Percentiles rank a stretch among this genome's conserved stretches.
Conservation (phyloP, 2,329 filamentous ascomycete species). For the Fusarium tuaranense region DNA sequence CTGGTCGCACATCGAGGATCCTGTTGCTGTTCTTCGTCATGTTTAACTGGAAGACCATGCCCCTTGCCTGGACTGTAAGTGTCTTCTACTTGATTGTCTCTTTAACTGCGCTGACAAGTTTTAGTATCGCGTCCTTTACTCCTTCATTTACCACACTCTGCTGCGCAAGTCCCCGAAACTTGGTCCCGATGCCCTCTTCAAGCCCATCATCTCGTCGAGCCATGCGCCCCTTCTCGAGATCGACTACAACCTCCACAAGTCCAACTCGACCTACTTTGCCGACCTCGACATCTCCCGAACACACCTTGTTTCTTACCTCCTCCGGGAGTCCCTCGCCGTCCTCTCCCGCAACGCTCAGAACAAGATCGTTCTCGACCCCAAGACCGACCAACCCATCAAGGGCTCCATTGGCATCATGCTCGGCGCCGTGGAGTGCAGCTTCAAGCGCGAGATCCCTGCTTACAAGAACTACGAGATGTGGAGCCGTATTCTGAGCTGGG, state of each 20-base stretch:
- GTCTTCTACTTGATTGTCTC: not conserved
- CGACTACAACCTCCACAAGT: slow-evolving; percentile 89
- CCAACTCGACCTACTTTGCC: slow-evolving; percentile 86
- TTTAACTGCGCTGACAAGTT: not conserved
- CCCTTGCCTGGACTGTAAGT: slow-evolving; percentile 81
- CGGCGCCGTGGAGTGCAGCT: slow-evolving; percentile 79
- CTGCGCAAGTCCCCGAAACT: slow-evolving; percentile 61
- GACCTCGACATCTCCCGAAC: slow-evolving; percentile 88
- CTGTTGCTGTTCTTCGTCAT: slow-evolving; percentile 67
- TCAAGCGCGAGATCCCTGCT: slow-evolving; percentile 78
- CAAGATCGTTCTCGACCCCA: slow-evolving; percentile 63
- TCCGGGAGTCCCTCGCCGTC: slow-evolving; percentile 68
- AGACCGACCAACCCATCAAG: slow-evolving; percentile 60
- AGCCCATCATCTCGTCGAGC: slow-evolving; percentile 74
- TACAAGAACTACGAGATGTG: slow-evolving; percentile 80
- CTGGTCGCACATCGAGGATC: slow-evolving; percentile 65
- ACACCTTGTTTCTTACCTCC: slow-evolving; percentile 79
- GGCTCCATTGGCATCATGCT: slow-evolving; percentile 73
- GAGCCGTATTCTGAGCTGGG: slow-evolving; percentile 78
- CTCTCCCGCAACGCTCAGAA: slow-evolving; percentile 62
- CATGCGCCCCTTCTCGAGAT: slow-evolving; percentile 80
- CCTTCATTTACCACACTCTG: slow-evolving; percentile 66
- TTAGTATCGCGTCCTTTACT: slow-evolving; percentile 69
- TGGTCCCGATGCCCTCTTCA: slow-evolving; percentile 76
- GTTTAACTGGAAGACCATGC: slow-evolving; percentile 79